Evolutionary conservation across 495 filamentous ascomycete genomes (phyloP), one percentile per base, ranked within the genome.

Genomic region (Penicillium silybi): DNA sequence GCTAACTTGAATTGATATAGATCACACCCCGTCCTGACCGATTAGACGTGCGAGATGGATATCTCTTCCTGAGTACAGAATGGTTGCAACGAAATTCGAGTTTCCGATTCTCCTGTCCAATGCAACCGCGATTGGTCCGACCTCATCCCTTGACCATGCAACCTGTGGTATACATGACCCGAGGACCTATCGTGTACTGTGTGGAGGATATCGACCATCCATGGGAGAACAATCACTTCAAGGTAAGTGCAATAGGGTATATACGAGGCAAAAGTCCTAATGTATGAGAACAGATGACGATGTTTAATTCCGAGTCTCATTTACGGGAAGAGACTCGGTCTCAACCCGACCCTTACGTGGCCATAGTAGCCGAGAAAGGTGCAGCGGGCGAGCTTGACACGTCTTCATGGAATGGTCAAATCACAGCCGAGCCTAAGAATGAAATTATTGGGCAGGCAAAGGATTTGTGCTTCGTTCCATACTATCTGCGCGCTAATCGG

Each of bases 141-240:
- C 76, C 80, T 15, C 74, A 82, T 52, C 77, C 77, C 4, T 70
- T 78, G 44, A 73, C 79, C 8, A 75, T 73, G 52, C 77, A 80
- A 51, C 67, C 72, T 32, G 75, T 73, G 9, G 50, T 76, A 23
- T 71, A 75, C 22, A 58, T 84, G 41, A 80, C 74, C 5, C 66
- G 79, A 27, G 81, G 80, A 7, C 80, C 80, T 4, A 62, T 83
- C 35, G 69, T 83, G 10, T 84, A 82, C 63, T 84, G 80, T 56
- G 70, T 79, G 15, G 81, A 82, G 50, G 80, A 82, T 52, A 47
- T 69, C 34, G 80, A 83, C 57, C 81, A 83, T 56, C 54, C 71
- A n/a, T 82, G 80, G 75, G 79, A 80, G 51, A 47, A 69, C 25
- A 66, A 80, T 54, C 80, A 84, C 64, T 82, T 82, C 67, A 79